Conservation (phyloP, 2,329 filamentous ascomycete genomes). For the Coniochaeta ligniaria region DNA sequence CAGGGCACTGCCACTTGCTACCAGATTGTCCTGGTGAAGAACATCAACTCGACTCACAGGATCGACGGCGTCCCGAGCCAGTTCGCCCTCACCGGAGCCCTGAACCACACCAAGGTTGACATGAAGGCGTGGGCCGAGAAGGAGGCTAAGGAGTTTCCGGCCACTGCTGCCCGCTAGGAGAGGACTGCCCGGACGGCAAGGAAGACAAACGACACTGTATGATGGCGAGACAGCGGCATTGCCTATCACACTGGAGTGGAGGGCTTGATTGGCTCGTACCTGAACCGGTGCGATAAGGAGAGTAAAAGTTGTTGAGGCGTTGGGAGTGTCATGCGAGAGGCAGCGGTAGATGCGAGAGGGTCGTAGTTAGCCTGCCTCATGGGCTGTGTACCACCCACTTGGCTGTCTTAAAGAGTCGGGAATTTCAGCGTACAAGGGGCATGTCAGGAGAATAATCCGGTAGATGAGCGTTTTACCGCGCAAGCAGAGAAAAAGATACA, state of each 20-base stretch:
- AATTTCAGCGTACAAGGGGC: not conserved
- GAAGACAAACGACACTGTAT: not conserved
- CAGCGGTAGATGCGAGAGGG: too few relatives aligned
- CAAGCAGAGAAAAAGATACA: not conserved
- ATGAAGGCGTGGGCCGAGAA: conserved; percentile 22
- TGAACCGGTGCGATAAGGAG: not conserved
- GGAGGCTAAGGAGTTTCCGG: conserved; percentile 22
- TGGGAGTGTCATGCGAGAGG: not conserved
- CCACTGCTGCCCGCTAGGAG: conserved; percentile 1
- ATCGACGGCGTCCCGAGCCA: conserved; percentile 66
- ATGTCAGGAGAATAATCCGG: not conserved
- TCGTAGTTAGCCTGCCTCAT: too few relatives aligned
- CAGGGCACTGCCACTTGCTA: conserved; percentile 81
- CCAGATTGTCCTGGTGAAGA: conserved; percentile 83
- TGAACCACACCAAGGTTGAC: conserved; percentile 27
- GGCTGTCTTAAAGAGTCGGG: not conserved
- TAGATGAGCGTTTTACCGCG: not conserved
- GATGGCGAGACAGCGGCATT: not conserved
- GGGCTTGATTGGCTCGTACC: not conserved
- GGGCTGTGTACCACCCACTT: not conserved
- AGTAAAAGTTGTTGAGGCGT: not conserved
- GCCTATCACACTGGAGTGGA: not conserved
- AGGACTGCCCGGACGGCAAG: not conserved
- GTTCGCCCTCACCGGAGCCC: conserved; percentile 60
- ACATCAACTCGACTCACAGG: conserved; percentile 80